These are phyloP conservation scores for Pseudonitzschia multistriata DNA, from an alignment of 108 stramenopile genomes.

Conservation along the genomic window DNA sequence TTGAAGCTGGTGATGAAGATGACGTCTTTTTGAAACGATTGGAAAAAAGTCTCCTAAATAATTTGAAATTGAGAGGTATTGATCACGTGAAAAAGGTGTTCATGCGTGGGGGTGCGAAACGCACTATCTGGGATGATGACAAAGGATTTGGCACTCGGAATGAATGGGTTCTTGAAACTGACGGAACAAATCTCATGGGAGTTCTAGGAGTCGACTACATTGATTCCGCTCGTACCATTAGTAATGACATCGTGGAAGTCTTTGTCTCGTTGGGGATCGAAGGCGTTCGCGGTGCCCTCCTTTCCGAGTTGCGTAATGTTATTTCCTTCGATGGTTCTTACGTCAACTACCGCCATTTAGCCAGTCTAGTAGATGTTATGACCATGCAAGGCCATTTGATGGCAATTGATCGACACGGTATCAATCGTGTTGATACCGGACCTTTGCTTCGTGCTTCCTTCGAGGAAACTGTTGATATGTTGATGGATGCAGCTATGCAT, in stretches of 20 bases:
- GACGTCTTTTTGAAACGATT: constrained; percentile 91
- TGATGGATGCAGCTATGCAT: constrained; percentile 95
- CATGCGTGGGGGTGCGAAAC: constrained; percentile 87
- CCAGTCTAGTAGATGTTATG: constrained; percentile 97
- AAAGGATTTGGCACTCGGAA: constrained; percentile 75
- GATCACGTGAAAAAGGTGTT: constrained; percentile 95
- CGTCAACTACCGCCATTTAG: constrained; percentile 98
- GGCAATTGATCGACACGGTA: constrained; percentile 98
- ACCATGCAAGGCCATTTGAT: constrained; percentile 96
- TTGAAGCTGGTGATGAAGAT: constrained; percentile 86
- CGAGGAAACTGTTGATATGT: constrained; percentile 99
- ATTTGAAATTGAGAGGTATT: constrained; percentile 89
- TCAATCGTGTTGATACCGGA: constrained; percentile 96
- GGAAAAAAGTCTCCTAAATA: constrained; percentile 88
- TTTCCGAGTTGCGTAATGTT: constrained; percentile 84
- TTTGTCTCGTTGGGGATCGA: constrained; percentile 95
- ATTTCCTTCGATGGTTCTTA: constrained; percentile 97
- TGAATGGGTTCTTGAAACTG: constrained; percentile 97
- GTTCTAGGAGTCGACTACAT: constrained; percentile 92
- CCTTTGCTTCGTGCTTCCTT: constrained; percentile 94
- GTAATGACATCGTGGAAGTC: constrained; percentile 97
- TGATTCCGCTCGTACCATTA: constrained; percentile 87
- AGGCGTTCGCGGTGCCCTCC: constrained; percentile 88
- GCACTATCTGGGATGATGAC: constrained; percentile 84
- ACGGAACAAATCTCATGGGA: constrained; percentile 95